Evolutionary conservation across 306 rosid genomes (phyloP).

Genomic region (Casuarina cunninghamiana): DNA sequence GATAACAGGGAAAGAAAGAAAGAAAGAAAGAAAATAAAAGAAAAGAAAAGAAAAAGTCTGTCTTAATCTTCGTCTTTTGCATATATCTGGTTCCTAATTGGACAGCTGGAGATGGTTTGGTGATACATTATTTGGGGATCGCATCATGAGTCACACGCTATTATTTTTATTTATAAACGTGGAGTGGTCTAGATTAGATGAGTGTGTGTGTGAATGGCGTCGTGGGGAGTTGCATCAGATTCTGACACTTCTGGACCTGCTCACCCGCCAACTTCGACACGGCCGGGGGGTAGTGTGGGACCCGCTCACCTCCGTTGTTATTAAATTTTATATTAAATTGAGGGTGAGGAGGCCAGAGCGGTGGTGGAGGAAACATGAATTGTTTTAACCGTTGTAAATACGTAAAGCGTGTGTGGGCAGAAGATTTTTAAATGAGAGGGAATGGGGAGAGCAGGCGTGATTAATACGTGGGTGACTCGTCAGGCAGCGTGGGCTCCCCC

Average conservation of each 20-base stretch:
- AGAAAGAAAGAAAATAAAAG: too few species aligned
- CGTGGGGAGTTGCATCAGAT: conserved; percentile 19
- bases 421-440: too few species aligned
- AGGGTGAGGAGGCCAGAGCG: too few species aligned
- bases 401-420: too few species aligned
- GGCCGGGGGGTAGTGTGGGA: background rate
- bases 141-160: too few species aligned
- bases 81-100: background rate
- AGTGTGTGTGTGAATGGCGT: too few species aligned
- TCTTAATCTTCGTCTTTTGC: background rate
- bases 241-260: conserved; percentile 24
- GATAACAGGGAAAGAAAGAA: background rate
- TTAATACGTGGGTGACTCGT: background rate
- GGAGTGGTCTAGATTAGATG: background rate
- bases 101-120: conserved; percentile 6
- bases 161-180: background rate
- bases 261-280: conserved; percentile 29
- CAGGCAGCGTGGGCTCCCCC: conserved; percentile 4
- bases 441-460: too few species aligned
- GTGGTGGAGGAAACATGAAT: background rate
- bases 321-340: conserved; percentile 30
- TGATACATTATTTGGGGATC: background rate
- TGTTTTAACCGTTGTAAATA: too few species aligned
- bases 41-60: background rate
- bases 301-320: background rate